Base-by-base conservation (phyloP, 2,329 filamentous ascomycete species). In the Arachnomyces sp. region DNA sequence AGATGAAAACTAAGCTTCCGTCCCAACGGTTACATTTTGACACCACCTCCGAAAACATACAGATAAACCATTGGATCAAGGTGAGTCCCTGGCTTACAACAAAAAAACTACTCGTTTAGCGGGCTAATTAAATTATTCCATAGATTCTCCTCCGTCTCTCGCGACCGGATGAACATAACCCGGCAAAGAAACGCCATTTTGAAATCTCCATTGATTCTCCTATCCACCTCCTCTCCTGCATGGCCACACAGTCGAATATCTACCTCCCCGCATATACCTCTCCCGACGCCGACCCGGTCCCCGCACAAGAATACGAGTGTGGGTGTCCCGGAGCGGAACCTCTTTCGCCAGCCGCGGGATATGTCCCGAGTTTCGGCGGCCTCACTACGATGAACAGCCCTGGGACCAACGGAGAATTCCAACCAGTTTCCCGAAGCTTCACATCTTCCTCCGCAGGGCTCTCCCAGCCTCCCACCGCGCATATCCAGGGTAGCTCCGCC, bases 41-140 rank as follows among this genome's bases (percentile, higher is more conserved):
- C 57, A 94, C 87, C 40, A 94, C 87, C 42, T 95, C 90, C 72
- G 84, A 87, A 56, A 93, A 93, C 47, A 90, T 94, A 38, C 86
- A 92, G 54, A 88, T 95, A 39, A 87, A 86, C 59, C 89, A 95
- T 60, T 95, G 88, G 88, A 94, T 95, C 62, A 95, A 95, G 77
- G 86, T 87, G 67, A 47, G 73, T 55, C 36, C 44, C 7, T 15
- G 9, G 21, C 21, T 25, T 25, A 5, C 21, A 25, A 5, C 21
- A 5, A 25, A 25, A 34, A 9, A 28, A 34, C 13, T 37, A 29
- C 36, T 14, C 8, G 34, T 16, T n/a, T n/a, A 34, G n/a, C n/a
- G n/a, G n/a, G n/a, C 48, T 54, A 42, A 54, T 38, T n/a, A 34
- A 17, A 29, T 6, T 16, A 31, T 38, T 14, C n/a, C 32, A 17